Evolutionary conservation across 2,329 filamentous ascomycete species (phyloP).

Genomic region (Pezicula radicicola): DNA sequence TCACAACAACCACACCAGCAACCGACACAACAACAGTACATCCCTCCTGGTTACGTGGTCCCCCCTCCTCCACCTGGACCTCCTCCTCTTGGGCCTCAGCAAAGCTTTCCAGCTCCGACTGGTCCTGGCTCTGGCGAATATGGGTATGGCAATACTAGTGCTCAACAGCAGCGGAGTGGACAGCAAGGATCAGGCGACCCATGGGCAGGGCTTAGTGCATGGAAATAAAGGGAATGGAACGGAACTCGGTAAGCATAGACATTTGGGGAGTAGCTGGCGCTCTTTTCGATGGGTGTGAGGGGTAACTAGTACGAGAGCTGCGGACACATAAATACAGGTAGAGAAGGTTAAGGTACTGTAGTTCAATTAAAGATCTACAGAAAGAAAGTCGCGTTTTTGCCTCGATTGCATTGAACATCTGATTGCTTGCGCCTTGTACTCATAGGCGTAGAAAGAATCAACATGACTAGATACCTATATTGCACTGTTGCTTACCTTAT

Average conservation of each 20-base stretch:
- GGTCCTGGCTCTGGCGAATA: conserved; percentile 53
- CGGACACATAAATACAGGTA: too few relatives aligned
- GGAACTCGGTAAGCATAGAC: background rate
- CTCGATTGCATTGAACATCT: too few relatives aligned
- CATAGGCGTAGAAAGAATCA: too few relatives aligned
- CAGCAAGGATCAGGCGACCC: conserved; percentile 48
- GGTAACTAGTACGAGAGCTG: too few relatives aligned
- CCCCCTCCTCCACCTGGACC: conserved; percentile 65
- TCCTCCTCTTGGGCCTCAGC: conserved; percentile 47
- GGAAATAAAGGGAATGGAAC: conserved; percentile 46
- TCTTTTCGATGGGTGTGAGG: background rate
- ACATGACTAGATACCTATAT: too few relatives aligned
- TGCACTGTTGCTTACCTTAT: too few relatives aligned
- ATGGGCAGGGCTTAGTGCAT: conserved; percentile 68
- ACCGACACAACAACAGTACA: conserved; percentile 36
- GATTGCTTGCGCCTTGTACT: too few relatives aligned
- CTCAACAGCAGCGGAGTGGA: conserved; percentile 27
- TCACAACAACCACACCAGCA: conserved; percentile 31
- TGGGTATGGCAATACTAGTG: conserved; percentile 39
- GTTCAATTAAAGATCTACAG: too few relatives aligned
- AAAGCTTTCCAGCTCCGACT: conserved; percentile 42
- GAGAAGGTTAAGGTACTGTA: too few relatives aligned
- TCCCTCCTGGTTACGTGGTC: conserved; percentile 63
- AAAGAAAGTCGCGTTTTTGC: too few relatives aligned
- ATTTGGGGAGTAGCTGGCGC: background rate